phyloP scores from a whole-genome alignment of 441 rosid genomes.

The Erodium chrysanthum region DNA sequence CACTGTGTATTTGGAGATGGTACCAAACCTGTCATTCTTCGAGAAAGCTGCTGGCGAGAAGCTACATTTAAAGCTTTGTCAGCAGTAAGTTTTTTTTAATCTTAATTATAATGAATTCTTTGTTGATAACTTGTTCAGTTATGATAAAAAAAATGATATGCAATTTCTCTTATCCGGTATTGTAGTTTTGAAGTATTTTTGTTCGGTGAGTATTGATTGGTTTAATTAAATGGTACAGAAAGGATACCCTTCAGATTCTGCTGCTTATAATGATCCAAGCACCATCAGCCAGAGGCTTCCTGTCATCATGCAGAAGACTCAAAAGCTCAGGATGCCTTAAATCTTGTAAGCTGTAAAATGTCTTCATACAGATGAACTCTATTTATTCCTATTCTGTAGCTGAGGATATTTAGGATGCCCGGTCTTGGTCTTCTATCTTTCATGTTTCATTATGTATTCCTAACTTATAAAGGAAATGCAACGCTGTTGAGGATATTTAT shows the following conservation, averaged over 20 bases:
- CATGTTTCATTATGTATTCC: background rate
- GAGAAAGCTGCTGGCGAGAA: slow-evolving; percentile 92
- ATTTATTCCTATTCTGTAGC: slow-evolving; percentile 15
- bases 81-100: slow-evolving; percentile 35
- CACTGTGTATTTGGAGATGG: slow-evolving; percentile 50
- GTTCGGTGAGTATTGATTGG: slow-evolving; percentile 8
- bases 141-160: background rate
- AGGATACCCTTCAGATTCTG: slow-evolving; percentile 69
- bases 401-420: background rate
- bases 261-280: slow-evolving; percentile 75
- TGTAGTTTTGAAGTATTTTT: slow-evolving; percentile 1
- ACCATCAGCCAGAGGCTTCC: slow-evolving; percentile 76
- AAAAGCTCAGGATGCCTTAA: slow-evolving; percentile 50
- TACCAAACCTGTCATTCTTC: slow-evolving; percentile 47
- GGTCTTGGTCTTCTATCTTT: background rate
- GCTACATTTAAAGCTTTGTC: slow-evolving; percentile 57
- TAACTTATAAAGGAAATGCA: background rate
- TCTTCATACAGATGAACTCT: slow-evolving; percentile 16
- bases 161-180: background rate
- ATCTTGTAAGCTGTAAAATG: slow-evolving; percentile 27
- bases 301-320: slow-evolving; percentile 52
- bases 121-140: slow-evolving; percentile 5
- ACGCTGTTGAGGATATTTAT: background rate
- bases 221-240: slow-evolving; percentile 44
- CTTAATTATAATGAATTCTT: background rate